Conservation (phyloP, 345 rosid species). For the Odontarrhena argentea region DNA sequence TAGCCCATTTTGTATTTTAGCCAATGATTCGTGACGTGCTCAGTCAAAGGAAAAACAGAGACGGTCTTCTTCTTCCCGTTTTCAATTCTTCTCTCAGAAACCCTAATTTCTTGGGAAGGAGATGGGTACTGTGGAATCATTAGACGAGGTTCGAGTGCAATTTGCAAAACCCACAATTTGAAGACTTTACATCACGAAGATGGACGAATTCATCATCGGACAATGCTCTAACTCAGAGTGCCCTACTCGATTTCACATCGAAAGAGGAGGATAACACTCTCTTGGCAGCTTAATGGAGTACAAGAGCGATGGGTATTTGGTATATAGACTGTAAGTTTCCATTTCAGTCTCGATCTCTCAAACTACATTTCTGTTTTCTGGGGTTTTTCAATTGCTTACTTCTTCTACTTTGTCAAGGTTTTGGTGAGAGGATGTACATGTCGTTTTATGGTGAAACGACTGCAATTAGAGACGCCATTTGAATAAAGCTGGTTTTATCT, state of each 20-base stretch:
- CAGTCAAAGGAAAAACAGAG: too few species aligned
- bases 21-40: too few species aligned
- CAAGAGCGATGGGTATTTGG: slow-evolving; percentile 79
- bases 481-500: slow-evolving; percentile 80
- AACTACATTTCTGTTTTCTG: background rate
- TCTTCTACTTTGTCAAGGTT: slow-evolving; percentile 51
- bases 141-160: too few species aligned
- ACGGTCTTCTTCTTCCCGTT: too few species aligned
- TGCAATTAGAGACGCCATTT: slow-evolving; percentile 83
- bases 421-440: slow-evolving; percentile 96
- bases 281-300: slow-evolving; percentile 70
- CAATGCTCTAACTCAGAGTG: slow-evolving; percentile 78
- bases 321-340: slow-evolving; percentile 71
- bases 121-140: too few species aligned
- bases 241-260: slow-evolving; percentile 87
- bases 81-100: too few species aligned
- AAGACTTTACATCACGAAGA: slow-evolving; percentile 80
- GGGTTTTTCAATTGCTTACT: slow-evolving; percentile 4
- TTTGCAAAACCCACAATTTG: too few species aligned
- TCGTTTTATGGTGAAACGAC: slow-evolving; percentile 81
- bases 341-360: background rate
- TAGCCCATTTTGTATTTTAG: too few species aligned
- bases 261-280: slow-evolving; percentile 75
- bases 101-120: too few species aligned
- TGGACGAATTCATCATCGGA: slow-evolving; percentile 77